Conservation (phyloP, 352 stramenopile genomes). For the Phytophthora brassicae region DNA sequence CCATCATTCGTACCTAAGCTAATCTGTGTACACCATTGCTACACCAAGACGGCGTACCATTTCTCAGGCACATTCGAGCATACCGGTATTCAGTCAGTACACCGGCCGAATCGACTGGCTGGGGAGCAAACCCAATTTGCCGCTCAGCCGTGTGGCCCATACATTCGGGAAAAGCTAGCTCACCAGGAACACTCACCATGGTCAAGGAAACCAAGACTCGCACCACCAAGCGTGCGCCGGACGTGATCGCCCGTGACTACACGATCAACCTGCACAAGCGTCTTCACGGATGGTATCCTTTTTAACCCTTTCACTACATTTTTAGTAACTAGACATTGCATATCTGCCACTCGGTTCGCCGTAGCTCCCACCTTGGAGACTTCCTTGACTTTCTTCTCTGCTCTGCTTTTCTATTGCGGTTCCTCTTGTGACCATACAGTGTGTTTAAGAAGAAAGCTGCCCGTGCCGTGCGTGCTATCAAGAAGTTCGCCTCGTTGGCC, state of each 20-base stretch:
- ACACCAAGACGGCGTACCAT: background rate
- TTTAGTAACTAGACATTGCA: conserved; percentile 14
- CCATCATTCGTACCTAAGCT: background rate
- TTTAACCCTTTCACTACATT: conserved; percentile 47
- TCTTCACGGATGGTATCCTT: conserved; percentile 91
- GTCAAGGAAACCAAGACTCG: conserved; percentile 88
- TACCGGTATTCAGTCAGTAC: conserved; percentile 18
- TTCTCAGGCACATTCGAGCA: background rate
- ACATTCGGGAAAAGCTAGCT: conserved; percentile 50
- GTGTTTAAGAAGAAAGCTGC: conserved; percentile 98
- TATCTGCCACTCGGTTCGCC: conserved; percentile 31
- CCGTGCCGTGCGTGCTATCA: conserved; percentile 97
- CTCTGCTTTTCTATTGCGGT: conserved; percentile 21
- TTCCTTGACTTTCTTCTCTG: conserved; percentile 75
- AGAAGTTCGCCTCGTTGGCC: conserved; percentile 96
- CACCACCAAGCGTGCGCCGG: conserved; percentile 86
- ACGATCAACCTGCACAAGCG: conserved; percentile 99
- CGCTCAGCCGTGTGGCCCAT: background rate
- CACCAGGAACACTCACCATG: conserved; percentile 61
- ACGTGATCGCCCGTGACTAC: conserved; percentile 97
- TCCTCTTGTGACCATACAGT: conserved; percentile 40
- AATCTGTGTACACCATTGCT: background rate
- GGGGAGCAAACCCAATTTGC: too few relatives aligned
- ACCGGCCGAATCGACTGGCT: conserved; percentile 33
- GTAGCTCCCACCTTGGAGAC: conserved; percentile 89